A percentile compares a stretch with the other conserved stretches of the same genome.
Evolutionary conservation across 2,329 filamentous ascomycete genomes (phyloP).

Genomic region (Alternaria gansuensis): DNA sequence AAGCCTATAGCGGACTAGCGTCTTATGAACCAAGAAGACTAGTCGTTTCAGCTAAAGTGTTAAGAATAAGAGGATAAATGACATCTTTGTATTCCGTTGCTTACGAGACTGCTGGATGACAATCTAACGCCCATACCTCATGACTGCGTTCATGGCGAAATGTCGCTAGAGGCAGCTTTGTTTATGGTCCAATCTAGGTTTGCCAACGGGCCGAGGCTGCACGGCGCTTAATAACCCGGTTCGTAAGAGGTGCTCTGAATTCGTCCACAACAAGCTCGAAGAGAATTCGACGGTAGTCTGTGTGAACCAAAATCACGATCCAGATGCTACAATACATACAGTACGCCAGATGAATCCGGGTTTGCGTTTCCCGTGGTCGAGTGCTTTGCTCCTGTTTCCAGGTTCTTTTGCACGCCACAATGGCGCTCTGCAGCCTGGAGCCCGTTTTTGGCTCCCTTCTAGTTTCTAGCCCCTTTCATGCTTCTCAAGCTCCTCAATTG

Average conservation of each 20-base stretch:
- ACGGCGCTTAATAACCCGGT: conserved; percentile 6
- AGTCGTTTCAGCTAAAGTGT: no score
- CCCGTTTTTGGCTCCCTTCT: conserved; percentile 7
- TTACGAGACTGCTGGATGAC: conserved; percentile 4
- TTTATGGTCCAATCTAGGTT: conserved; percentile 6
- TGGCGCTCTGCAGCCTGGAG: conserved; percentile 6
- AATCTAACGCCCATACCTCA: conserved; percentile 2
- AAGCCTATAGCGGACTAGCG: no score
- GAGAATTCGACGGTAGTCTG: conserved; percentile 9
- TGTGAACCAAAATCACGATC: conserved; percentile 7
- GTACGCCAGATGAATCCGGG: conserved; percentile 2
- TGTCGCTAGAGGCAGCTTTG: conserved; percentile 10
- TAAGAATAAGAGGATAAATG: no score
- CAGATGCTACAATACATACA: conserved; percentile 3
- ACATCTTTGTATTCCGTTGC: conserved; percentile 4
- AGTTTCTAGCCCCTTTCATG: background rate
- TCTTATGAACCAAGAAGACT: no score
- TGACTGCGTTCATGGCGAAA: conserved; percentile 6
- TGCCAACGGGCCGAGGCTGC: conserved; percentile 2
- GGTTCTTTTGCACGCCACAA: conserved; percentile 10
- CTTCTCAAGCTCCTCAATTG: background rate
- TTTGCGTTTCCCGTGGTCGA: background rate
- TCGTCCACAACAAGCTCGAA: conserved; percentile 9
- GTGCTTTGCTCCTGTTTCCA: conserved; percentile 9
- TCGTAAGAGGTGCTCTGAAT: conserved; percentile 4